Percentiles rank a stretch among this genome's conserved stretches.
These are phyloP conservation scores for Jackrogersella multiformis DNA, from an alignment of 495 filamentous ascomycete species.

Conservation along the genomic window DNA sequence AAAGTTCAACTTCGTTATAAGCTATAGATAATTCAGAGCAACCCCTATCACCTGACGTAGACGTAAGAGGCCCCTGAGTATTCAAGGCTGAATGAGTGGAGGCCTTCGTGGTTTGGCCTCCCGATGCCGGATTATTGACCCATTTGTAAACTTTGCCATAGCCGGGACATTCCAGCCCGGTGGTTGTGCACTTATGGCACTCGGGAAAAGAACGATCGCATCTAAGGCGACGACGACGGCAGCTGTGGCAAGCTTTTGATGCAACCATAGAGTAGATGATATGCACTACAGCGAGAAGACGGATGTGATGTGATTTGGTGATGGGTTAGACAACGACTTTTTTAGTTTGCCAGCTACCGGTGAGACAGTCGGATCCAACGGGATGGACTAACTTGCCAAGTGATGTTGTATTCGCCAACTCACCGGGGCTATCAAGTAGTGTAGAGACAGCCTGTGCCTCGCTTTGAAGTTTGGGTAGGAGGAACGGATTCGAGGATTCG, in stretches of 20 bases:
- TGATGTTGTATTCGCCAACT: constrained; percentile 1
- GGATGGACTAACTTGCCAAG: background rate
- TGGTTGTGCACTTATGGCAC: constrained; percentile 59
- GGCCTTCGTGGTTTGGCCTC: constrained; percentile 9
- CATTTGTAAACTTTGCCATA: constrained; percentile 55
- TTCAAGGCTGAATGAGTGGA: background rate
- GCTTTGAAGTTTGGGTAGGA: background rate
- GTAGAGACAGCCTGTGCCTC: background rate
- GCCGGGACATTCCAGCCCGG: constrained; percentile 59
- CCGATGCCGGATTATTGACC: constrained; percentile 48
- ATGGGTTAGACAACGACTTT: background rate
- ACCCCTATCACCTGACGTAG: background rate
- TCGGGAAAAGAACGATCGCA: constrained; percentile 62
- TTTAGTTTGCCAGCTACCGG: background rate
- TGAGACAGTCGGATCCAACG: background rate
- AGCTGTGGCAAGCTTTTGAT: constrained; percentile 57
- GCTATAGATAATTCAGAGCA: background rate
- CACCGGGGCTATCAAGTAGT: background rate
- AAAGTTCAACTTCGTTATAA: constrained; percentile 4
- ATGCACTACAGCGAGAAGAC: background rate
- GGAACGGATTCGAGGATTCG: too few species aligned
- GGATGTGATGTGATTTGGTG: background rate
- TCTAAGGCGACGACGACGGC: constrained; percentile 61
- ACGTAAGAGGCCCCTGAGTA: background rate
- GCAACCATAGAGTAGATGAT: constrained; percentile 39